phyloP scores from a whole-genome alignment of 805 yeast species.

The Lipomyces anomalus region DNA sequence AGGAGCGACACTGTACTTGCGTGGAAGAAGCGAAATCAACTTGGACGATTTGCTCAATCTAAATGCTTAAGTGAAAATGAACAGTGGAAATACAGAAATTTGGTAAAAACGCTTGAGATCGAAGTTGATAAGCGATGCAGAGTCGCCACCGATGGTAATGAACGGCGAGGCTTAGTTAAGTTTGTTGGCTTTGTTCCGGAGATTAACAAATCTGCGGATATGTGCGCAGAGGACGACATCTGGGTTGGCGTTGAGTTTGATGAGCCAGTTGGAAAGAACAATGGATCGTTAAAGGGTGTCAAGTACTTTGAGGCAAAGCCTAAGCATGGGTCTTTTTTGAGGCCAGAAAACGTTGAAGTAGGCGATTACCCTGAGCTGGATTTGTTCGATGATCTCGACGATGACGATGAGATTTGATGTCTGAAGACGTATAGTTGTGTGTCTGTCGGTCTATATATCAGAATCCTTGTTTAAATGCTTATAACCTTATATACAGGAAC shows the following conservation, averaged over 20 bases:
- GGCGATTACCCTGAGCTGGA: slow-evolving; percentile 60
- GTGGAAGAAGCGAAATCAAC: slow-evolving; percentile 65
- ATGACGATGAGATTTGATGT: slow-evolving; percentile 26
- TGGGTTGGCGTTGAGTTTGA: slow-evolving; percentile 89
- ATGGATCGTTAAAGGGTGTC: slow-evolving; percentile 63
- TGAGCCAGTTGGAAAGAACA: slow-evolving; percentile 80
- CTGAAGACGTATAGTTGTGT: too few relatives aligned
- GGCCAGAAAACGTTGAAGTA: slow-evolving; percentile 60
- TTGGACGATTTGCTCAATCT: slow-evolving; percentile 61
- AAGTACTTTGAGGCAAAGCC: slow-evolving; percentile 51
- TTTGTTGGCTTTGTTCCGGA: slow-evolving; percentile 65
- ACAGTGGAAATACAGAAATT: background rate
- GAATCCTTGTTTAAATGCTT: background rate
- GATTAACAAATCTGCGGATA: slow-evolving; percentile 38
- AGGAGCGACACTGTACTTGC: slow-evolving; percentile 58
- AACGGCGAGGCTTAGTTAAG: slow-evolving; percentile 63
- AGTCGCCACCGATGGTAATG: slow-evolving; percentile 39
- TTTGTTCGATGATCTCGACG: slow-evolving; percentile 48
- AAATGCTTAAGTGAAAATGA: slow-evolving; percentile 29
- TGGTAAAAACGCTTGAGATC: slow-evolving; percentile 26
- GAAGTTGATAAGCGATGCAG: slow-evolving; percentile 47
- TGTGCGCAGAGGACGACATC: slow-evolving; percentile 26
- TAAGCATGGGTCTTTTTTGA: slow-evolving; percentile 72
- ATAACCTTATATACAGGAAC: too few relatives aligned
- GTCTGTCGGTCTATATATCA: background rate